These are phyloP conservation scores for Tricholomella constricta DNA, from an alignment of 768 basidiomycete species.

Conservation along the genomic window DNA sequence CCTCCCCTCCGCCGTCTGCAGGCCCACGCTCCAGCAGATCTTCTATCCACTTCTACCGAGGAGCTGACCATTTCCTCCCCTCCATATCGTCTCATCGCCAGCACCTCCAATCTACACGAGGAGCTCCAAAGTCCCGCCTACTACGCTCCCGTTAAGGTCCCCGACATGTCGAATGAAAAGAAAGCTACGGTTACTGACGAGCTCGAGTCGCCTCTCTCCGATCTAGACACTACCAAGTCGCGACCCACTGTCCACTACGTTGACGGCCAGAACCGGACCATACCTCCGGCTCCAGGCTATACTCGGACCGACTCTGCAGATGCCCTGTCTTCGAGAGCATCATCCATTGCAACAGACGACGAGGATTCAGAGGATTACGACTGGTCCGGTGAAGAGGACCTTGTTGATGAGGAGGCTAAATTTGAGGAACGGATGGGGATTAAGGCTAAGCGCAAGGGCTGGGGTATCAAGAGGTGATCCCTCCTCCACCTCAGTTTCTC, in stretches of 20 bases:
- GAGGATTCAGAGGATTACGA: constrained; percentile 67
- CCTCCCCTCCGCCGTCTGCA: background rate
- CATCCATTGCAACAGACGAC: constrained; percentile 57
- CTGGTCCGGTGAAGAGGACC: constrained; percentile 79
- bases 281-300: constrained; percentile 27
- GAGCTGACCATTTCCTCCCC: constrained; percentile 31
- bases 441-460: constrained; percentile 45
- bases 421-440: constrained; percentile 61
- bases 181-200: constrained; percentile 23
- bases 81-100: constrained; percentile 37
- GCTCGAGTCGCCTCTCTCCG: constrained; percentile 17
- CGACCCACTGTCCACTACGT: constrained; percentile 57
- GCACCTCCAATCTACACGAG: constrained; percentile 32
- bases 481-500: background rate
- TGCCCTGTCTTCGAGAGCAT: constrained; percentile 29
- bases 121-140: constrained; percentile 30
- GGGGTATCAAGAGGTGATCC: constrained; percentile 55
- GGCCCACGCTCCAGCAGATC: constrained; percentile 1
- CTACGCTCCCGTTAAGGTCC: constrained; percentile 18
- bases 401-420: constrained; percentile 69
- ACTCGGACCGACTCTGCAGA: constrained; percentile 33
- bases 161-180: constrained; percentile 20
- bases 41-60: constrained; percentile 18
- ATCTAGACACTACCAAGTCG: constrained; percentile 18
- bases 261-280: constrained; percentile 36